Evolutionary conservation across 768 basidiomycete species (phyloP).

Genomic region (Rubroboletus satanas): DNA sequence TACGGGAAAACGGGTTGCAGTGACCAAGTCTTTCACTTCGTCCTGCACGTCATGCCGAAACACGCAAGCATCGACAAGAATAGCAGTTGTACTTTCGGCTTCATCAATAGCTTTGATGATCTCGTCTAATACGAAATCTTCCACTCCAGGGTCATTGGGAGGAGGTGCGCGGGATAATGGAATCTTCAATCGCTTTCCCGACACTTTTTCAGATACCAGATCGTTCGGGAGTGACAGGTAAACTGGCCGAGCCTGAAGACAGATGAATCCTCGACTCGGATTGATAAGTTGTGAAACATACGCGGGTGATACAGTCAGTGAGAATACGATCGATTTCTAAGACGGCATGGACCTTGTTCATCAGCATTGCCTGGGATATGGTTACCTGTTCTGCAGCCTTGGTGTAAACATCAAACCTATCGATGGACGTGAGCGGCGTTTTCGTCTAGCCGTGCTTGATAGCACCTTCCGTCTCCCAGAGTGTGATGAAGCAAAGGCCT

Average conservation of each 20-base stretch:
- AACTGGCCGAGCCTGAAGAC: constrained; percentile 68
- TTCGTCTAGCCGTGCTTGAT: background rate
- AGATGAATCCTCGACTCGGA: background rate
- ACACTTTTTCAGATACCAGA: constrained; percentile 64
- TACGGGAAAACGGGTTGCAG: constrained; percentile 66
- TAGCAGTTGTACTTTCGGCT: constrained; percentile 58
- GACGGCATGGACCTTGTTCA: constrained; percentile 50
- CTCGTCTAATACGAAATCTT: constrained; percentile 68
- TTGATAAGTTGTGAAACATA: constrained; percentile 20
- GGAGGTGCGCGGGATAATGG: constrained; percentile 51
- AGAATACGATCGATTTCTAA: constrained; percentile 77
- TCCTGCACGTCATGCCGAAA: constrained; percentile 64
- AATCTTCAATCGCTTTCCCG: constrained; percentile 56
- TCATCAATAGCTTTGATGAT: constrained; percentile 62
- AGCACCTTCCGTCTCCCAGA: constrained; percentile 73
- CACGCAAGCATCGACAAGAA: constrained; percentile 81
- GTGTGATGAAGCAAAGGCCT: constrained; percentile 85
- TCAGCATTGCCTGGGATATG: constrained; percentile 59
- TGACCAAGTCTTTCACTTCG: constrained; percentile 60
- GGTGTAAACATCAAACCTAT: constrained; percentile 74
- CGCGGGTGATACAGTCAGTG: constrained; percentile 58
- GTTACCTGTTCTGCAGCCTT: constrained; percentile 76
- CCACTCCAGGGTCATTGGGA: constrained; percentile 52
- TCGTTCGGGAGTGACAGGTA: constrained; percentile 88
- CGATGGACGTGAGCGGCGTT: background rate